phyloP scores from a whole-genome alignment of 192 early-diverging fungal species.

The Endogone sp. region DNA sequence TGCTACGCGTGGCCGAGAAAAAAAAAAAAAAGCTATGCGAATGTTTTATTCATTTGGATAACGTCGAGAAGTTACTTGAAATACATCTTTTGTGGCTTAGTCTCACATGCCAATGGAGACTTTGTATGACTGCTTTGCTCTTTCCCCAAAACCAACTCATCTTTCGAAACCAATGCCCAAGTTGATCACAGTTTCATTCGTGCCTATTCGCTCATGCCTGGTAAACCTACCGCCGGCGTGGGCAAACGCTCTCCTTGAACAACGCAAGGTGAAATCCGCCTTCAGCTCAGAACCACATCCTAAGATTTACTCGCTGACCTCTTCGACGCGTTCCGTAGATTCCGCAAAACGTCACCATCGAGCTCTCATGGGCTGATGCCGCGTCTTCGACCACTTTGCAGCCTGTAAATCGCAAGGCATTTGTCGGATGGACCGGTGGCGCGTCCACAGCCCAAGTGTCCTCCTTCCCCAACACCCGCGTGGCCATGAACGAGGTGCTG shows the following conservation, averaged over 20 bases:
- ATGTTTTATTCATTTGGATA: too few relatives aligned
- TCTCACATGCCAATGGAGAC: too few relatives aligned
- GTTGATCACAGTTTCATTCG: constrained; percentile 57
- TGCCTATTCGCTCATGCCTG: constrained; percentile 61
- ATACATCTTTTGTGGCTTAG: too few relatives aligned
- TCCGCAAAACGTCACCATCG: constrained; percentile 58
- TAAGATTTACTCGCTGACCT: not conserved
- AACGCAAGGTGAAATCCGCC: constrained; percentile 50
- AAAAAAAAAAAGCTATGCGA: too few relatives aligned
- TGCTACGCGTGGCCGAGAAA: too few relatives aligned
- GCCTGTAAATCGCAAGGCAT: constrained; percentile 30
- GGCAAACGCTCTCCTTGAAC: constrained; percentile 65
- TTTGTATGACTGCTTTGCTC: too few relatives aligned
- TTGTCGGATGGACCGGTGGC: constrained; percentile 66
- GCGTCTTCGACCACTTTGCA: constrained; percentile 13
- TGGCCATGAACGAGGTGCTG: constrained; percentile 37
- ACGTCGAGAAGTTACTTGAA: too few relatives aligned
- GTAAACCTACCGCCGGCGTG: constrained; percentile 74
- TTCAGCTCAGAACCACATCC: not conserved
- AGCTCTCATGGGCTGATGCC: constrained; percentile 46
- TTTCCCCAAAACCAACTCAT: too few relatives aligned
- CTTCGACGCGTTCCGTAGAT: constrained; percentile 23
- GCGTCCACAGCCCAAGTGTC: constrained; percentile 36
- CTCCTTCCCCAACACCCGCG: constrained; percentile 27
- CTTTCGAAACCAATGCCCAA: too few relatives aligned